These are phyloP conservation scores for Plasmopara viticola DNA, from an alignment of 352 stramenopile species.

Conservation along the genomic window DNA sequence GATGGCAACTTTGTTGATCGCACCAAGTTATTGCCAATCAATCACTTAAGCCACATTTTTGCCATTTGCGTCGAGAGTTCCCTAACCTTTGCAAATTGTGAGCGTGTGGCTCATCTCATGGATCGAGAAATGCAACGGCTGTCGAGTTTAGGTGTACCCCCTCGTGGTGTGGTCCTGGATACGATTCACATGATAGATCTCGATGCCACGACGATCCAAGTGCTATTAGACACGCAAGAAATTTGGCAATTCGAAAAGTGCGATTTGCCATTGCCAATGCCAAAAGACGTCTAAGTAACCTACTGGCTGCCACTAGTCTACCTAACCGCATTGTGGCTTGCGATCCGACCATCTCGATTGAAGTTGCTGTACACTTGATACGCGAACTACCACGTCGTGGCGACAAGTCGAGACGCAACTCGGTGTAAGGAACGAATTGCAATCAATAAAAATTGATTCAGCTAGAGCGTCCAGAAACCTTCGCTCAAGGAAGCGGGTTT, in stretches of 20 bases:
- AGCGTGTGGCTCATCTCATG: conserved; percentile 31
- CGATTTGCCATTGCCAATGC: conserved; percentile 39
- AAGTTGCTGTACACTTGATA: too few relatives aligned
- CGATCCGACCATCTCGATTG: not conserved
- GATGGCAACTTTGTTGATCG: conserved; percentile 35
- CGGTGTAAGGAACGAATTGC: too few relatives aligned
- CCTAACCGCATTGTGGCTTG: conserved; percentile 18
- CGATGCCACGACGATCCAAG: conserved; percentile 54
- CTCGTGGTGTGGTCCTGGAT: conserved; percentile 40
- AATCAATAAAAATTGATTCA: too few relatives aligned
- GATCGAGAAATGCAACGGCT: conserved; percentile 45
- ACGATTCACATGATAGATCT: conserved; percentile 45
- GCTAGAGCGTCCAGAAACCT: too few relatives aligned
- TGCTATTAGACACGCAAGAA: conserved; percentile 52
- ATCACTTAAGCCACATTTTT: conserved; percentile 25
- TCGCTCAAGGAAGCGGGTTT: too few relatives aligned
- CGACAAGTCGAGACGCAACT: too few relatives aligned
- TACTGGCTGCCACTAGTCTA: conserved; percentile 38
- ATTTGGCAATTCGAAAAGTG: conserved; percentile 36
- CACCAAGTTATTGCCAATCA: conserved; percentile 20
- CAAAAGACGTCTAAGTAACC: conserved; percentile 29
- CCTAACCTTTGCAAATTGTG: conserved; percentile 58
- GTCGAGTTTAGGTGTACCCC: too few relatives aligned
- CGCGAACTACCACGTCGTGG: too few relatives aligned
- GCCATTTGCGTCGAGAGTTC: conserved; percentile 45